Evolutionary conservation across 805 yeast species (phyloP), one percentile per base, ranked within the genome.

Genomic region (Groenewaldozyma salmanticensis): DNA sequence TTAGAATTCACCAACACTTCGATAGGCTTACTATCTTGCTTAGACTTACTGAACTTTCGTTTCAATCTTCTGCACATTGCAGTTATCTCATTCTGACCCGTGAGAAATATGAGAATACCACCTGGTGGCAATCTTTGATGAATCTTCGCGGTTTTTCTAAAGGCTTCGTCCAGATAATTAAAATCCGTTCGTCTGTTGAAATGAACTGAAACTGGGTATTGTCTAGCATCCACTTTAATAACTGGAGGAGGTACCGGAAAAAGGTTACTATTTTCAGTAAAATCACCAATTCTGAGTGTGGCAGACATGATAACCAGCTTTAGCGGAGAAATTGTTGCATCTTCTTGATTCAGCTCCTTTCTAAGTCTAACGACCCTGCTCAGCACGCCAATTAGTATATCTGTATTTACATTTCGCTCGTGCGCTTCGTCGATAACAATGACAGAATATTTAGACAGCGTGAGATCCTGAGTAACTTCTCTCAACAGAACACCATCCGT

Each of bases 351-450:
- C 59, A 60, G 43, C 11, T 58, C 57, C n/a, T 62, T 53, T 53
- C 99, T 75, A 31, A 90, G 68, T 48, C 71, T 75, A 45, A 86
- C 74, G 15, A 88, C 81, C 51, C 98, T 77, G 56, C 95, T 85
- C 39, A 92, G 66, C 81, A 92, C 82, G 37, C 99, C 99, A 47
- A 92, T 87, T 42, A 92, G 67, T 37, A 92, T 90, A 62, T 92
- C 99, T 0, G 99, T 92, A 57, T 92, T 92, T 46, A 90, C 78
- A 57, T 87, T 90, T 59, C 99, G 75, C 61, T 92, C 98, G 60
- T 92, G 99, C 0, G 99, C 99, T 62, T 92, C 99, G 66, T 92
- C 99, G 44, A 92, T 84, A 21, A 94, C 72, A 35, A 92, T 71
- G 0, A 83, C 79, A 0, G 96, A 87, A 58, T 92, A 92, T 54